Evolutionary conservation across 78 protist species (phyloP).

Genomic region (Dictyostelium firmibasis): DNA sequence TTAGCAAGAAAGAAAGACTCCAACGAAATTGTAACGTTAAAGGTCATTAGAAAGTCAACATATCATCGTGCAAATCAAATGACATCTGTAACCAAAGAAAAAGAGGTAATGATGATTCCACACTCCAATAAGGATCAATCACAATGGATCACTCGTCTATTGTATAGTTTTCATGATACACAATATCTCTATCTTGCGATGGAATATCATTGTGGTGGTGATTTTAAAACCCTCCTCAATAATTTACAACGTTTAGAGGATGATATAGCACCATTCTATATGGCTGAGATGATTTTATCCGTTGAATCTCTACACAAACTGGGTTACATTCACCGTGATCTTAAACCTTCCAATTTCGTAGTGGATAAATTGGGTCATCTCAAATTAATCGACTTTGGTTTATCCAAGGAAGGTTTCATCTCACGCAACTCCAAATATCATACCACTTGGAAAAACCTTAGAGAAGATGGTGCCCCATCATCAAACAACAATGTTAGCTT

Average conservation of each 20-base stretch:
- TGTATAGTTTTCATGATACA: slow-evolving; percentile 76
- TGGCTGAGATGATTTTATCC: slow-evolving; percentile 87
- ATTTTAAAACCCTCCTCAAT: slow-evolving; percentile 80
- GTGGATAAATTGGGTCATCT: slow-evolving; percentile 90
- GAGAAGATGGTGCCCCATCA: neutral
- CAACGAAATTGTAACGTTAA: slow-evolving; percentile 54
- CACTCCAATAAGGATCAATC: slow-evolving; percentile 36
- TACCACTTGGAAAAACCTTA: slow-evolving; percentile 34
- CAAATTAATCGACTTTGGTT: slow-evolving; percentile 95
- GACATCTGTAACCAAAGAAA: slow-evolving; percentile 56
- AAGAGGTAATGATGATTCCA: slow-evolving; percentile 75
- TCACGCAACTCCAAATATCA: slow-evolving; percentile 48
- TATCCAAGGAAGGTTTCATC: slow-evolving; percentile 87
- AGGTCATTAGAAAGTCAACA: slow-evolving; percentile 32
- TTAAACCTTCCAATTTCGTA: slow-evolving; percentile 96
- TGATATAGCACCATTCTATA: slow-evolving; percentile 84
- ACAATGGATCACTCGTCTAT: slow-evolving; percentile 70
- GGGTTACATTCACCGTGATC: slow-evolving; percentile 91
- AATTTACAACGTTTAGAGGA: slow-evolving; percentile 76
- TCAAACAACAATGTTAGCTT: neutral
- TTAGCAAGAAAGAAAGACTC: slow-evolving; percentile 65
- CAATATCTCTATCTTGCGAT: slow-evolving; percentile 73
- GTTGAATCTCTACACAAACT: slow-evolving; percentile 86
- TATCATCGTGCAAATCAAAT: slow-evolving; percentile 75
- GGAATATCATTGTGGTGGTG: slow-evolving; percentile 91